Evolutionary conservation across 345 rosid genomes (phyloP), one percentile per base, ranked within the genome.

Genomic region (Excoecaria agallocha): DNA sequence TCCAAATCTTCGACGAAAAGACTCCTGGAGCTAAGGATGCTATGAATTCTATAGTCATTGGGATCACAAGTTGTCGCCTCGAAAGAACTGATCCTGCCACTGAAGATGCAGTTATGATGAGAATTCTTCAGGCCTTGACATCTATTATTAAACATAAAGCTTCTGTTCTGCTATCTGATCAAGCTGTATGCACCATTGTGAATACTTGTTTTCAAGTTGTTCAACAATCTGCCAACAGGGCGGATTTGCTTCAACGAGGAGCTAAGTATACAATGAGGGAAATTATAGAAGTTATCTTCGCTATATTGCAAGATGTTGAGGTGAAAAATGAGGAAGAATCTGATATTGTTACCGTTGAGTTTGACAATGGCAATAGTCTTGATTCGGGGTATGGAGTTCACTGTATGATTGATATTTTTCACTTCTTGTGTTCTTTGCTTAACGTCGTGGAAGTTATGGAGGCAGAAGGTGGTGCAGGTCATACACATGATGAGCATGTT

Each of bases 201-300:
- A 93, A 95, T 67, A 87, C 97, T 0, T 95, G 99, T 79, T 95
- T 93, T 71, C 98, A 93, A 69, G 91, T 92, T 5, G 89, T 92
- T 49, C 97, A 92, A 74, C 96, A 92, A 78, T 89, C 97, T 0
- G 69, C 87, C 0, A 78, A 76, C 66, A 81, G 91, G 61, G 97
- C 98, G 30, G 91, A 91, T 82, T 80, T 95, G 82, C 90, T 95
- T 43, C 98, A 91, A 55, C 91, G 97, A 8, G 86, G 81, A 3
- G 97, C 97, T 3, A 83, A 94, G 57, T 79, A 88, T 65, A 80
- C 95, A 5, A 92, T 94, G 99, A 93, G 91, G 13, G 98, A 95
- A 61, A 74, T 93, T 77, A 87, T 93, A 56, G 97, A 90, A 70
- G 87, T 88, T 6, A 88, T 95, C 38, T 95, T 85, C 67, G 79